phyloP scores from a whole-genome alignment of 1,139 yeast genomes.

The Hemisphaericaspora lyxosophila region DNA sequence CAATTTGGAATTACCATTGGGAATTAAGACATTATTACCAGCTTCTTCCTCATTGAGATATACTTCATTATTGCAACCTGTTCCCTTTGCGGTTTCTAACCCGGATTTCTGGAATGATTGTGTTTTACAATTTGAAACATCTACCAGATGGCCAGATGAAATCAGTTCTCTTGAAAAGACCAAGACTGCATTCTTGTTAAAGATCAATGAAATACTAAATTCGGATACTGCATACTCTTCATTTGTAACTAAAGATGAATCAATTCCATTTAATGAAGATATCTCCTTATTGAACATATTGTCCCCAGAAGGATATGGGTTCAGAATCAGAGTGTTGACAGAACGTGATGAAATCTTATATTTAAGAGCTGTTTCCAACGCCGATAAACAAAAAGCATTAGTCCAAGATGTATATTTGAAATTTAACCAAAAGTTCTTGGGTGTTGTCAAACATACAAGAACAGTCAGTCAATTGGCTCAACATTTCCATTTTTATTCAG shows the following conservation, averaged over 20 bases:
- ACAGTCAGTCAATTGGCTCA: conserved; percentile 69
- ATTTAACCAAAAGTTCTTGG: conserved; percentile 66
- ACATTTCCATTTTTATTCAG: conserved; percentile 71
- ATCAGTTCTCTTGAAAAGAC: conserved; percentile 80
- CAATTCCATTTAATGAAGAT: conserved; percentile 63
- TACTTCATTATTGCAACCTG: conserved; percentile 75
- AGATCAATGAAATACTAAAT: conserved; percentile 59
- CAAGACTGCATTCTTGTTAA: conserved; percentile 83
- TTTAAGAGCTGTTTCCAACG: conserved; percentile 64
- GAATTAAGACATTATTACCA: conserved; percentile 70
- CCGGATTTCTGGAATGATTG: conserved; percentile 83
- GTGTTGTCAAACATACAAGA: conserved; percentile 79
- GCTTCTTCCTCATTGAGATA: conserved; percentile 71
- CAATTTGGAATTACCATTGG: conserved; percentile 65
- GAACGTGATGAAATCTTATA: conserved; percentile 80
- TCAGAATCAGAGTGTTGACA: conserved; percentile 68
- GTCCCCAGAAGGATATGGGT: conserved; percentile 87
- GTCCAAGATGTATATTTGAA: conserved; percentile 64
- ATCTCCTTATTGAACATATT: conserved; percentile 62
- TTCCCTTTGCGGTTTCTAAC: conserved; percentile 73
- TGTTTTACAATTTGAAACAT: conserved; percentile 82
- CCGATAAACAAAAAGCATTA: conserved; percentile 57
- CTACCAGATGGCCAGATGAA: conserved; percentile 96
- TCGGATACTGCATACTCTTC: conserved; percentile 55
- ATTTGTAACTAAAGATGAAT: conserved; percentile 60